Evolutionary conservation across 257 asterid genomes (phyloP).

Genomic region (Rhazya stricta): DNA sequence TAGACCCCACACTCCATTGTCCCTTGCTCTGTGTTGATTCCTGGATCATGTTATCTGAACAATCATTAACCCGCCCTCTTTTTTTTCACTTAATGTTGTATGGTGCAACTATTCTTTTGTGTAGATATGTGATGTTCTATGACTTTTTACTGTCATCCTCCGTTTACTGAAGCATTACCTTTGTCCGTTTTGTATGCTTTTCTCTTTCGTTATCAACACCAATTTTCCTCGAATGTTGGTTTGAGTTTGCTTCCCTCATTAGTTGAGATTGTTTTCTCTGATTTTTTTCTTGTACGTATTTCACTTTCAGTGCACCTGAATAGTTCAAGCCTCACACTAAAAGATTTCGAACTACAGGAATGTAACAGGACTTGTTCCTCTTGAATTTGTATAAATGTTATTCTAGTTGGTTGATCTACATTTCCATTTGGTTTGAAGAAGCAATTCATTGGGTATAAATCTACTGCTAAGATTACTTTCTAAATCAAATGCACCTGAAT

Average conservation of each 20-base stretch:
- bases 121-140: background rate
- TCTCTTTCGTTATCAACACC: background rate
- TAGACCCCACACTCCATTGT: background rate
- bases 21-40: background rate
- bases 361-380: background rate
- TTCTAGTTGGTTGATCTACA: background rate
- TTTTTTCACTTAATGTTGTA: background rate
- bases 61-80: background rate
- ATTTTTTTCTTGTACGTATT: background rate
- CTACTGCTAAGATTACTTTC: background rate
- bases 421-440: background rate
- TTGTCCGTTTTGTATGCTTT: background rate
- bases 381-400: background rate
- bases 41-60: background rate
- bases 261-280: background rate
- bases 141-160: background rate
- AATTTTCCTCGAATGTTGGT: background rate
- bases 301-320: background rate
- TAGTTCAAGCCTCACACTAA: background rate
- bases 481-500: background rate
- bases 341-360: background rate
- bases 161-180: background rate
- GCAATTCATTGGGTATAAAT: background rate
- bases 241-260: background rate
- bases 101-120: background rate